Evolutionary conservation across 2,329 filamentous ascomycete genomes (phyloP), one percentile per base, ranked within the genome.

Genomic region (Trichoderma atrobrunneum): DNA sequence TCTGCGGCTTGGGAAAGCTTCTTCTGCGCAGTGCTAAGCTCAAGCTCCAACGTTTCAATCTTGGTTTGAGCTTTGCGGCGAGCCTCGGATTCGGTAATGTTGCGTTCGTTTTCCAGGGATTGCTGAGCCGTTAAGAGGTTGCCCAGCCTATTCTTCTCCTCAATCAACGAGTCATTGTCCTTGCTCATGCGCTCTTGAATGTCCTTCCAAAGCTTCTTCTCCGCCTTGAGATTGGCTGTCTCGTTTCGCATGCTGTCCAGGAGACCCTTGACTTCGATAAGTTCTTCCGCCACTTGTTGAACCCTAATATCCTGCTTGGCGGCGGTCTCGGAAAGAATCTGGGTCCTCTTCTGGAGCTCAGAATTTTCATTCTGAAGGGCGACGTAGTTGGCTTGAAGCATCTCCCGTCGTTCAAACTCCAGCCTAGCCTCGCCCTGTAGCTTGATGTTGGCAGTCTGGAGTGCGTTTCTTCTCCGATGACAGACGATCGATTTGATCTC

Each of bases 181-280:
- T 96, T 93, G 74, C 89, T 92, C 57, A 98, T 86, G 67, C 97
- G 91, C 74, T 93, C 91, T 79, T 98, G 95, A 39, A 98, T 97
- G 71, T 92, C 93, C 84, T 96, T 97, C 92, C 93, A 97, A 11
- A 99, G 86, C 48, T 94, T 92, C 83, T 97, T 97, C 81, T 98
- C 95, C 0, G 95, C 95, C 81, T 97, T 97, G 39, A 98, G 88
- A 78, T 98, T 98, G 18, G 94, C 91, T 69, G 91, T 94, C 80
- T 99, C 96, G 75, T 94, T 94, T 67, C 94, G 92, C 81, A 98
- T 88, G 78, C 94, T 95, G 78, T 99, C 95, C 4, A 93, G 86
- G 67, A 95, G 84, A 36, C 92, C 92, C 79, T 91, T 92, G 6
- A 92, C 91, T 80, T 98, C 96, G 11, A 98, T 90, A 7, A 98